Evolutionary conservation across 2,329 filamentous ascomycete species (phyloP), one percentile per base, ranked within the genome.

Genomic region (Colletotrichum tofieldiae): DNA sequence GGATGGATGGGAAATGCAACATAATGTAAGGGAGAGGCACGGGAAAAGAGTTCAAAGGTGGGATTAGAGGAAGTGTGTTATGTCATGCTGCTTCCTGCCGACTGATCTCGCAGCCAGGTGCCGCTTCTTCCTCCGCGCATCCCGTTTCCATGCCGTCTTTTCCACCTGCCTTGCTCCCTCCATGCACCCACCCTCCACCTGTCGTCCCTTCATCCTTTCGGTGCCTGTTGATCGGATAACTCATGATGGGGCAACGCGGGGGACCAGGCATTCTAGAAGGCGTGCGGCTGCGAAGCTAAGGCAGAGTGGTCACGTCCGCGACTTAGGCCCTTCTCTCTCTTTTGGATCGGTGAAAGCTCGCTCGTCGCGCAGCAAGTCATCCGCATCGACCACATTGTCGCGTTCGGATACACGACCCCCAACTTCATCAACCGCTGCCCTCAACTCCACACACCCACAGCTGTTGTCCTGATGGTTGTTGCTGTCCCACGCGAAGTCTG

Each of bases 141-240:
- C 8, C n/a, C 35, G 5, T 56, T 12, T 51, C 52, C 41, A 26
- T 32, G 26, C 18, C 26, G 49, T 41, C 37, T 23, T 41, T 29
- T 49, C 35, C 45, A 37, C 5, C 18, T 60, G 26, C 56, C 41
- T 47, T 29, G n/a, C 23, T 29, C 20, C 11, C 2, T 55, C 43
- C 52, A 32, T 45, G n/a, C 47, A 29, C 32, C 43, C 14, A 18
- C 23, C 14, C 8, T 32, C 45, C 18, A 18, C 55, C 35, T 37
- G 18, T 66, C 12, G n/a, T 23, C 41, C 26, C 20, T 49, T 52
- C 20, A 14, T 45, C 52, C 41, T 37, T 37, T 37, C 18, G 35
- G 69, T 68, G 43, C 58, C 69, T 64, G 69, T 52, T 39, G 69
- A 68, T 68, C 69, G 26, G 14, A 32, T 45, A 41, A 39, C n/a